These are phyloP conservation scores for Ascodesmis nigricans DNA, from an alignment of 495 filamentous ascomycete species.

Conservation along the genomic window DNA sequence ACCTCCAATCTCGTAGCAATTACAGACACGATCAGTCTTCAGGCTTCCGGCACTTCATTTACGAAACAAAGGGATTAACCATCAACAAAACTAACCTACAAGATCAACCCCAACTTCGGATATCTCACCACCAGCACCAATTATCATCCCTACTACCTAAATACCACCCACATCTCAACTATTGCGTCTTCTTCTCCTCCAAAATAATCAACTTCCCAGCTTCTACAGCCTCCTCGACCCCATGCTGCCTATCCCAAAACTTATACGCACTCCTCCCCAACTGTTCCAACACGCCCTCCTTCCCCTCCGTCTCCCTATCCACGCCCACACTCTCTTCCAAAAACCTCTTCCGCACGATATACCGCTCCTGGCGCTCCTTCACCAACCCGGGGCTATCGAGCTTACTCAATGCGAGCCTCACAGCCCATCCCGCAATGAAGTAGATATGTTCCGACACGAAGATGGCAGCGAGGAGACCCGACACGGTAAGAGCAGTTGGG, in stretches of 20 bases:
- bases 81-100: no score
- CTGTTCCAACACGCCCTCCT: slow-evolving; percentile 25
- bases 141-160: neutral
- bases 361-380: slow-evolving; percentile 58
- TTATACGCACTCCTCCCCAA: slow-evolving; percentile 5
- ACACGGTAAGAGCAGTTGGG: slow-evolving; percentile 47
- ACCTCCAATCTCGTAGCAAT: no score
- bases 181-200: slow-evolving; percentile 37
- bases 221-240: slow-evolving; percentile 36
- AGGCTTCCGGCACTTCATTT: no score
- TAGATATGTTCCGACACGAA: slow-evolving; percentile 78
- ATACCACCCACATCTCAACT: no score
- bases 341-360: slow-evolving; percentile 29
- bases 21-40: no score
- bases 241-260: slow-evolving; percentile 51
- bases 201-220: slow-evolving; percentile 32
- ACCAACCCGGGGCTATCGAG: slow-evolving; percentile 66
- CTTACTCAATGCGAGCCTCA: slow-evolving; percentile 48
- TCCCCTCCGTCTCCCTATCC: slow-evolving; percentile 21
- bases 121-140: slow-evolving; percentile 12
- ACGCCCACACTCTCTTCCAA: slow-evolving; percentile 28
- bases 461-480: slow-evolving; percentile 64
- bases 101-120: no score
- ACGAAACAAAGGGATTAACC: no score
- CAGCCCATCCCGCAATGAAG: slow-evolving; percentile 44